Evolutionary conservation across 257 asterid genomes (phyloP).

Genomic region (Striga asiatica): DNA sequence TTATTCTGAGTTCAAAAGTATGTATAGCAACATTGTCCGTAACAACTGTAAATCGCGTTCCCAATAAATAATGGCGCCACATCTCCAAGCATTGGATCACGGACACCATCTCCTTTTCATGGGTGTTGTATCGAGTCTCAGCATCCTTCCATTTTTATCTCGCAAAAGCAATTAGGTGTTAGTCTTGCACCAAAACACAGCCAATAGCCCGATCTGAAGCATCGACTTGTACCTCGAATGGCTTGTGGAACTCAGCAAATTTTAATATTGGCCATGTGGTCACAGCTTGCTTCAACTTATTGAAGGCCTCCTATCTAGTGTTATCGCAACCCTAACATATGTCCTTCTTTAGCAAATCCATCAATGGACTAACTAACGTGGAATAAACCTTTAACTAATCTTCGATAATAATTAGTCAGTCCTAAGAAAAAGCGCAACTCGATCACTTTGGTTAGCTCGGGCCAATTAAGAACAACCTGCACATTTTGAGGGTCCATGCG

Average conservation of each 20-base stretch:
- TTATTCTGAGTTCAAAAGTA: too few species aligned
- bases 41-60: not conserved
- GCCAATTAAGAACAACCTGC: not conserved
- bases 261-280: not conserved
- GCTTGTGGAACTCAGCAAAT: not conserved
- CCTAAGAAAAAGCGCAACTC: not conserved
- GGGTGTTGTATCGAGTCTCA: not conserved
- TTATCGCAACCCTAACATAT: not conserved
- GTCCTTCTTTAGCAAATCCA: not conserved
- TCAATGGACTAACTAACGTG: not conserved
- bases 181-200: not conserved
- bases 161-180: not conserved
- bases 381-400: too few species aligned
- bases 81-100: not conserved
- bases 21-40: not conserved
- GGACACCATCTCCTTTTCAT: not conserved
- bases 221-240: not conserved
- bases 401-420: not conserved
- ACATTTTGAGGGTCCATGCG: not conserved
- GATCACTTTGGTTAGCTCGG: too few species aligned
- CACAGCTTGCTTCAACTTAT: not conserved
- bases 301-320: not conserved
- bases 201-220: not conserved
- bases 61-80: not conserved
- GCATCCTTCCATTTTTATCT: not conserved